A percentile compares a stretch with the other conserved stretches of the same genome.
phyloP scores from a whole-genome alignment of 768 basidiomycete species.

The Clitopilus hobsonii region DNA sequence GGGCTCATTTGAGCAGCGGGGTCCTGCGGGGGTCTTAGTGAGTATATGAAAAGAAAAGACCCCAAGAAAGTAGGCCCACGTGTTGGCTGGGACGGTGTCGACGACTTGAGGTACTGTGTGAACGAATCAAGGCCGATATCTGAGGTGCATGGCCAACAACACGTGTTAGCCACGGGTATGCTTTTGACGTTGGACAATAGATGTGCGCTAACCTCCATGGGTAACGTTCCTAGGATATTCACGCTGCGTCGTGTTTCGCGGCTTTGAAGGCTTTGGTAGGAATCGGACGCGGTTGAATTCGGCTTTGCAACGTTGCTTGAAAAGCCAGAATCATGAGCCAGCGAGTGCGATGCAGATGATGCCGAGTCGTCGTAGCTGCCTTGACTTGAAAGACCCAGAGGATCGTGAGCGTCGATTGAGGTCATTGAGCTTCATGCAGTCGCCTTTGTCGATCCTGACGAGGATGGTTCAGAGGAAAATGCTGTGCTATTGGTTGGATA shows the following conservation, averaged over 20 bases:
- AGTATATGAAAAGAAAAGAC: neutral
- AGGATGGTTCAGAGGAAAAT: neutral
- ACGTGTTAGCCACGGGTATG: constrained; percentile 44
- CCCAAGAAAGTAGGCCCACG: constrained; percentile 16
- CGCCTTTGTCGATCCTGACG: neutral
- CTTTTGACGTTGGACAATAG: constrained; percentile 7
- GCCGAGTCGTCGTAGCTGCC: neutral
- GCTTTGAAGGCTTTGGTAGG: constrained; percentile 6
- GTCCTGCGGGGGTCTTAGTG: neutral
- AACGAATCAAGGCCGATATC: constrained; percentile 37
- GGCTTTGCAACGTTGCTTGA: constrained; percentile 8
- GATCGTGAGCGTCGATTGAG: neutral
- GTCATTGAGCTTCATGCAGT: constrained; percentile 1
- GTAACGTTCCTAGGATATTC: constrained; percentile 21
- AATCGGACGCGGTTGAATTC: constrained; percentile 8
- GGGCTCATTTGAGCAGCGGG: constrained; percentile 9
- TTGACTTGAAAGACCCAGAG: neutral
- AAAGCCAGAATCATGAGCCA: constrained; percentile 5
- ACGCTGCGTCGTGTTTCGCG: constrained; percentile 19
- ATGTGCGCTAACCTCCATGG: constrained; percentile 26
- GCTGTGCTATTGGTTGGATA: neutral
- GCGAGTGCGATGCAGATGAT: constrained; percentile 1
- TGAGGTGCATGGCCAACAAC: constrained; percentile 25
- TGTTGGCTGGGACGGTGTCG: constrained; percentile 14
- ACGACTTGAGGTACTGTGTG: constrained; percentile 30